Percentiles rank a stretch among this genome's conserved stretches.
Evolutionary conservation across 306 rosid genomes (phyloP).

Genomic region (Lathyrus sativus): DNA sequence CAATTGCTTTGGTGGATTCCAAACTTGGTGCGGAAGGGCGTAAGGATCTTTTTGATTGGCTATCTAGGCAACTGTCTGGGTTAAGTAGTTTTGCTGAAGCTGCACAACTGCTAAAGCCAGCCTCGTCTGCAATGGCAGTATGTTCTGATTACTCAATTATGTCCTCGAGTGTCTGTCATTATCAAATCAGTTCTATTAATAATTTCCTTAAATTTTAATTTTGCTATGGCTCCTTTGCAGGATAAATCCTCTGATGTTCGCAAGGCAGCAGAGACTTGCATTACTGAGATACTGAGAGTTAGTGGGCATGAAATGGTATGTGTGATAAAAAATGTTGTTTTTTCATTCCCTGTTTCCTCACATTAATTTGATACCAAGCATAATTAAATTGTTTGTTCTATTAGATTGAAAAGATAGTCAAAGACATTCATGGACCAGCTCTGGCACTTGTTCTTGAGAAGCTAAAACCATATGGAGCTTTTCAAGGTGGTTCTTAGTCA

Average conservation of each 20-base stretch:
- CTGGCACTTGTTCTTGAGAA: conserved; percentile 74
- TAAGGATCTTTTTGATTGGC: conserved; percentile 96
- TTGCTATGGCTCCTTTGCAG: conserved; percentile 46
- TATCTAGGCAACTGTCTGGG: conserved; percentile 84
- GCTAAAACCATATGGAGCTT: conserved; percentile 60
- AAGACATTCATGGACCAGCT: conserved; percentile 89
- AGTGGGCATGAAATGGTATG: conserved; percentile 79
- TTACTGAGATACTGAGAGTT: conserved; percentile 85
- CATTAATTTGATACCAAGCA: conserved; percentile 27
- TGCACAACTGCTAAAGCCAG: conserved; percentile 83
- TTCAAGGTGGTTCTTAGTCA: conserved; percentile 61
- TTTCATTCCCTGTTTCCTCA: conserved; percentile 21
- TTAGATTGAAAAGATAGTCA: conserved; percentile 76
- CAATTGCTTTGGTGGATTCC: conserved; percentile 70
- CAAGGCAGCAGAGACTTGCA: conserved; percentile 90
- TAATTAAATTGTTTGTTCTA: conserved; percentile 34
- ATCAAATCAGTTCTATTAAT: conserved; percentile 6
- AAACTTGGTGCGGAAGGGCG: conserved; percentile 99
- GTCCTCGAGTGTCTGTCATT: not conserved
- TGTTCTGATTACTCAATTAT: conserved; percentile 23
- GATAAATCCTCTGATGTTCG: conserved; percentile 99
- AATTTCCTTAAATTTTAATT: conserved; percentile 27
- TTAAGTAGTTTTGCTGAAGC: conserved; percentile 78
- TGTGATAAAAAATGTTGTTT: conserved; percentile 9
- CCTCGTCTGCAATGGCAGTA: conserved; percentile 91